Base-by-base conservation (phyloP, 495 filamentous ascomycete species). In the Tuber brumale region DNA sequence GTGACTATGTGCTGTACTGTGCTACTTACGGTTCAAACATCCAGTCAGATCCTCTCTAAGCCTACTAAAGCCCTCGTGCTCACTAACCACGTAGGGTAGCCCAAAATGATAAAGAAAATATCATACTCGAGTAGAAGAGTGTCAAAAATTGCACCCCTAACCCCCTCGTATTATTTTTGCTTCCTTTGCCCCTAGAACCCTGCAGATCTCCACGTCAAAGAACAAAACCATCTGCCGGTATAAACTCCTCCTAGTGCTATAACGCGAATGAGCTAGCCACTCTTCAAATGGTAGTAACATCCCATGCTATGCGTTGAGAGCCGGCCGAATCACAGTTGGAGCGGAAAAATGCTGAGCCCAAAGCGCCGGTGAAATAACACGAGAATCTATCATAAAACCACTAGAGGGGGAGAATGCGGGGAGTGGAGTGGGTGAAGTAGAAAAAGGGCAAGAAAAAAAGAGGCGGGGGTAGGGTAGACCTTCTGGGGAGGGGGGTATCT, bases 101-200 rank as follows among this genome's bases (percentile, higher is more conserved):
- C 57, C 27, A 35, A 35, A 66, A 27, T 27, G 14, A 66, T 66
- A 35, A 18, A 19, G 57, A 18, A 66, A 31, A 66, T 16, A 39
- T 39, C 37, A 39, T 39, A n/a, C n/a, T n/a, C n/a, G n/a, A n/a
- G n/a, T n/a, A 66, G 14, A 27, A 35, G 57, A 35, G 31, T 66
- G 57, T 66, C 57, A 66, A 66, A 66, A 66, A 66, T 16, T 66
- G 14, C 57, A 66, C 57, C 57, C 57, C 57, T 66, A 66, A 66
- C 57, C 57, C 57, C 27, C 57, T 66, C 27, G 57, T 66, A 35
- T 66, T 31, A 66, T 66, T 31, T 66, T 35, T 66, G 57, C 57
- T 66, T 7, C 27, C 57, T 35, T 35, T 66, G 27, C 27, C 57
- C 57, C 57, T 19, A 66, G 57, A 66, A 66, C 57, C 57, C 12